Conservation (phyloP, 768 basidiomycete species). For the Tylopilus balloui region DNA sequence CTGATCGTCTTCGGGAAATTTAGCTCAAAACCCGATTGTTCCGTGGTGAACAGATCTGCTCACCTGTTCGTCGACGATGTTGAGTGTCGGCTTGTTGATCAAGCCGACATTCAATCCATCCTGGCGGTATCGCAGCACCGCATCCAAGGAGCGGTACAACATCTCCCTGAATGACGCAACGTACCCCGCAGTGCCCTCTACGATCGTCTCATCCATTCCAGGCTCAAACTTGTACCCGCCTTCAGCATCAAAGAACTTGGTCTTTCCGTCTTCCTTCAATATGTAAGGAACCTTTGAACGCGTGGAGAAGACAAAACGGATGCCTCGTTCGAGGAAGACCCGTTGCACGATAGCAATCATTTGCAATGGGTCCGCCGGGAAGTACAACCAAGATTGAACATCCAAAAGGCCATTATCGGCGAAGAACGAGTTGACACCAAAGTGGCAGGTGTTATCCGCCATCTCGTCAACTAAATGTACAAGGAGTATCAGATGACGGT, state of each 20-base stretch:
- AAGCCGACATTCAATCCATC: conserved; percentile 76
- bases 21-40: neutral
- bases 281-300: too few species aligned
- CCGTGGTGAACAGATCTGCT: conserved; percentile 7
- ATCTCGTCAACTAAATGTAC: conserved; percentile 42
- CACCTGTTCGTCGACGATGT: conserved; percentile 79
- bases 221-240: too few species aligned
- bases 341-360: too few species aligned
- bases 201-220: conserved; percentile 73
- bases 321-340: too few species aligned
- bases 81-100: conserved; percentile 82
- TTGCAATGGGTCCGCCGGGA: conserved; percentile 80
- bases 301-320: too few species aligned
- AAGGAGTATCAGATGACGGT: neutral
- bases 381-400: conserved; percentile 75
- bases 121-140: conserved; percentile 68
- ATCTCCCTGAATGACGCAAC: conserved; percentile 85
- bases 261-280: too few species aligned
- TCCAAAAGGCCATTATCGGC: conserved; percentile 86
- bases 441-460: too few species aligned
- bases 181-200: conserved; percentile 72
- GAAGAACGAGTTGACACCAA: conserved; percentile 81
- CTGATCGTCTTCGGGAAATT: conserved; percentile 42
- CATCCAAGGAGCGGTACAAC: conserved; percentile 80
- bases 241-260: too few species aligned